Conservation (phyloP, 352 stramenopile species). For the Phytophthora vignae region DNA sequence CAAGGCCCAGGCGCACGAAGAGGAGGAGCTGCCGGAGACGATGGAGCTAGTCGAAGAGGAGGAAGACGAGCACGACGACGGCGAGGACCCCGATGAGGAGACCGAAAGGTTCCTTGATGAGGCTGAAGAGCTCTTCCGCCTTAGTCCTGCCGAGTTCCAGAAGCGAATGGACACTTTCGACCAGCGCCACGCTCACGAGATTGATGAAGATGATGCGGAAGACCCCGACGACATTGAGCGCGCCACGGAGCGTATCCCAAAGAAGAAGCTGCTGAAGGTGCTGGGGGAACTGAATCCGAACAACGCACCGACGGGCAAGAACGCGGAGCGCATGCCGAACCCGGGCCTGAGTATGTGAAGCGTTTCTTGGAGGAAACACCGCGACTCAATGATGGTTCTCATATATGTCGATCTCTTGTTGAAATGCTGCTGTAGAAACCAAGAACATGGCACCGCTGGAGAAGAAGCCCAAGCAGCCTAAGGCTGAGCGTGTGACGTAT, state of each 20-base stretch:
- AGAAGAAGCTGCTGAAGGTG: slow-evolving; percentile 76
- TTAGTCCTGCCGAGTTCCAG: slow-evolving; percentile 71
- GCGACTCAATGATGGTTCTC: not conserved
- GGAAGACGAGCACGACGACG: slow-evolving; percentile 47
- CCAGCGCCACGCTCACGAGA: slow-evolving; percentile 46
- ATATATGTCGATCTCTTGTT: not conserved
- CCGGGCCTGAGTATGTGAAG: slow-evolving; percentile 53
- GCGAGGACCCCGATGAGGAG: slow-evolving; percentile 59
- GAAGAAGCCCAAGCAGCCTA: slow-evolving; percentile 73
- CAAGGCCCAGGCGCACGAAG: slow-evolving; percentile 20
- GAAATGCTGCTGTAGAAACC: slow-evolving; percentile 46
- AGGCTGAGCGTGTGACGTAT: slow-evolving; percentile 72
- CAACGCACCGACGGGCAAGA: slow-evolving; percentile 45
- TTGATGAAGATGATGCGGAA: slow-evolving; percentile 36
- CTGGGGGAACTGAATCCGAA: slow-evolving; percentile 67
- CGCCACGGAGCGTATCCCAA: slow-evolving; percentile 72
- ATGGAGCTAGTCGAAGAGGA: slow-evolving; percentile 40
- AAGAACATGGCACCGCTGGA: slow-evolving; percentile 75
- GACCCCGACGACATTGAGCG: slow-evolving; percentile 64
- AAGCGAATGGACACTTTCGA: slow-evolving; percentile 62
- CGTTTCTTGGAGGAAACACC: not conserved
- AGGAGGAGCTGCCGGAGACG: slow-evolving; percentile 32
- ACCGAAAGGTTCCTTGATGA: slow-evolving; percentile 74
- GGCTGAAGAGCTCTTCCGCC: slow-evolving; percentile 71
- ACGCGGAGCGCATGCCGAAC: slow-evolving; percentile 55